Evolutionary conservation across 2,329 filamentous ascomycete genomes (phyloP).

Genomic region (Myrmaecium sp.): DNA sequence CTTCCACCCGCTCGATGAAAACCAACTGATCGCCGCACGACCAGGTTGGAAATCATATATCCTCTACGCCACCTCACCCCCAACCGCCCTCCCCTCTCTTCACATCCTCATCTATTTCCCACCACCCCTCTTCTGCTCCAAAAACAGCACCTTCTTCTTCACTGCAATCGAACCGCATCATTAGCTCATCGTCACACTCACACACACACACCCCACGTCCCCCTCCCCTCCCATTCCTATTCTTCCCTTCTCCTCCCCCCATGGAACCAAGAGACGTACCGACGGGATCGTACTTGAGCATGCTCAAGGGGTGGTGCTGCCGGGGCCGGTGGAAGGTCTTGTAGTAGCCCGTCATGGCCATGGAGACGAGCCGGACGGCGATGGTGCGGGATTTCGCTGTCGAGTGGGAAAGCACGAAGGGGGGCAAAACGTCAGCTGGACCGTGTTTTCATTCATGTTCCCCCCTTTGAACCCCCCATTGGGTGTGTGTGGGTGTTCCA

Average conservation of each 20-base stretch:
- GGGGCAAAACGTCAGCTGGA: too few relatives aligned
- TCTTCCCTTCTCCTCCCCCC: neutral
- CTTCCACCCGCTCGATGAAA: too few relatives aligned
- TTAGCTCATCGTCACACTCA: too few relatives aligned
- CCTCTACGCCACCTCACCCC: too few relatives aligned
- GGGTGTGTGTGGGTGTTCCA: too few relatives aligned
- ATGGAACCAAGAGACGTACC: constrained; percentile 36
- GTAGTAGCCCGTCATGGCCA: constrained; percentile 98
- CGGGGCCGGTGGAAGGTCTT: constrained; percentile 77
- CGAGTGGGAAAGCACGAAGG: too few relatives aligned
- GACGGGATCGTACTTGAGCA: constrained; percentile 98
- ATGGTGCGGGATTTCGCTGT: constrained; percentile 93
- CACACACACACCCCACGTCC: neutral
- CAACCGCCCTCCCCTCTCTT: too few relatives aligned
- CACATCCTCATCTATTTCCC: too few relatives aligned
- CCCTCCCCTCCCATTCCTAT: neutral
- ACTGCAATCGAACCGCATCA: constrained; percentile 35
- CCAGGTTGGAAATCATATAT: too few relatives aligned
- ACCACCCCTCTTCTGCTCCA: constrained; percentile 76
- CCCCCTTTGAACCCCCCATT: too few relatives aligned
- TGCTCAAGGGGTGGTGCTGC: constrained; percentile 67
- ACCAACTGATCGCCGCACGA: too few relatives aligned
- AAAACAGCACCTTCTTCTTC: constrained; percentile 85
- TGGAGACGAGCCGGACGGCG: constrained; percentile 84
- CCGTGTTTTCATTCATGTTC: too few relatives aligned